Percentiles rank a stretch among this genome's conserved stretches.
These are phyloP conservation scores for Phyllosticta capitalensis DNA, from an alignment of 2,329 filamentous ascomycete species.

Conservation along the genomic window DNA sequence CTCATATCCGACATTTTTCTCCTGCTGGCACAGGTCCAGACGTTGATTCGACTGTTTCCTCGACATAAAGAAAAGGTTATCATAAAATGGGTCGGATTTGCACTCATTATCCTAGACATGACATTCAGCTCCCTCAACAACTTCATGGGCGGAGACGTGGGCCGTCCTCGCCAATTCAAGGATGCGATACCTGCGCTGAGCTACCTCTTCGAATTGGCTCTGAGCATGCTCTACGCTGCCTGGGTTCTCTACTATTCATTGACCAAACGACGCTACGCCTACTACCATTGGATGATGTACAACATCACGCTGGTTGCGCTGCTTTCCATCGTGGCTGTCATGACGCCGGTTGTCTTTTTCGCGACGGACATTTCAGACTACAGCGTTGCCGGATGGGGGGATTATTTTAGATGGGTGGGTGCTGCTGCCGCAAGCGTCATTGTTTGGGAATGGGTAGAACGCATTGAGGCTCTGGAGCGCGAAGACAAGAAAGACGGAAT, in stretches of 20 bases:
- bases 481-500: conserved; percentile 94
- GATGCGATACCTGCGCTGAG: conserved; percentile 85
- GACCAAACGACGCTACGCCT: conserved; percentile 86
- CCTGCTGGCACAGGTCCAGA: conserved; percentile 96
- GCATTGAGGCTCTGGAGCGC: conserved; percentile 83
- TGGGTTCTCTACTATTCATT: conserved; percentile 91
- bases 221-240: conserved; percentile 80
- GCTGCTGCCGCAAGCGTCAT: conserved; percentile 91
- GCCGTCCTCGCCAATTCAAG: conserved; percentile 65
- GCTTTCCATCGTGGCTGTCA: conserved; percentile 68
- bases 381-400: conserved; percentile 82
- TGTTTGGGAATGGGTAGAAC: conserved; percentile 96
- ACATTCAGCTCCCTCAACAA: conserved; percentile 88
- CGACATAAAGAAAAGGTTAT: conserved; percentile 95
- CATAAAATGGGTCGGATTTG: conserved; percentile 98
- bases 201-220: conserved; percentile 80
- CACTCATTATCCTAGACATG: conserved; percentile 80
- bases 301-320: conserved; percentile 76
- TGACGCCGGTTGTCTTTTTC: conserved; percentile 88
- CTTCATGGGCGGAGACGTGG: conserved; percentile 54
- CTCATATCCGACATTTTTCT: conserved; percentile 93
- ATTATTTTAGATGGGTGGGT: conserved; percentile 94
- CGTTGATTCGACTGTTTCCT: conserved; percentile 87
- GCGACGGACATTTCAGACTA: conserved; percentile 81
- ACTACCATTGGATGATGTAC: conserved; percentile 82